Base-by-base conservation (phyloP, 2,329 filamentous ascomycete species). In the Ilyonectria sp. region DNA sequence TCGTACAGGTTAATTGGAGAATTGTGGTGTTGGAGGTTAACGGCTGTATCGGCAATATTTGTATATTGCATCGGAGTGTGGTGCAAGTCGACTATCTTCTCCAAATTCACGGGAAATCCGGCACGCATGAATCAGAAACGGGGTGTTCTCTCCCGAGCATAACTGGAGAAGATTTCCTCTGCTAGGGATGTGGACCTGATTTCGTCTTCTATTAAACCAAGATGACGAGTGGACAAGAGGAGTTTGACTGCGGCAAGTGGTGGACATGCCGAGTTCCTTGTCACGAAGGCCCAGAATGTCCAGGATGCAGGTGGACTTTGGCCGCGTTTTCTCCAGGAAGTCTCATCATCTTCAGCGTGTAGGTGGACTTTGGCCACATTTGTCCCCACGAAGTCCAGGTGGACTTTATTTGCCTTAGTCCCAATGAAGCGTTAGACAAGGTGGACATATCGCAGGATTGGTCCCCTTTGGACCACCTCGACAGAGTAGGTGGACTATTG, bases 161-260 rank as follows among this genome's bases (percentile, higher is more conserved):
- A 7, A 52, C 29, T 52, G 40, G n/a, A 8, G n/a, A n/a, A n/a
- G 5, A 15, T 10, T n/a, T 6, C 0, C 15, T 43, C 40, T 43
- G 7, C 7, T 37, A 33, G 33, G 57, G 4, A 40, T 13, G 57
- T 60, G 46, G 57, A 23, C 57, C 19, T 17, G 21, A 6, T 7
- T 23, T 52, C 57, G 57, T 52, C 17, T n/a, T 53, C 23, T 11
- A 15, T 52, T 60, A 52, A 2, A 52, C 46, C 57, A 47, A 52
- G 33, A 50, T 31, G 4, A 43, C 40, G 40, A 43, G 15, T 3
- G n/a, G 40, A n/a, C 40, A 43, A 40, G 37, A 9, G 40, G 40
- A 43, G 15, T n/a, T n/a, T 17, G 8, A 15, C 15, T 4, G 15
- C 40, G 40, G 40, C 6, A 43, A 43, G 40, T 43, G 40, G 40